These are phyloP conservation scores for Cerrena zonata DNA, from an alignment of 1,284 basidiomycete species.

Conservation along the genomic window DNA sequence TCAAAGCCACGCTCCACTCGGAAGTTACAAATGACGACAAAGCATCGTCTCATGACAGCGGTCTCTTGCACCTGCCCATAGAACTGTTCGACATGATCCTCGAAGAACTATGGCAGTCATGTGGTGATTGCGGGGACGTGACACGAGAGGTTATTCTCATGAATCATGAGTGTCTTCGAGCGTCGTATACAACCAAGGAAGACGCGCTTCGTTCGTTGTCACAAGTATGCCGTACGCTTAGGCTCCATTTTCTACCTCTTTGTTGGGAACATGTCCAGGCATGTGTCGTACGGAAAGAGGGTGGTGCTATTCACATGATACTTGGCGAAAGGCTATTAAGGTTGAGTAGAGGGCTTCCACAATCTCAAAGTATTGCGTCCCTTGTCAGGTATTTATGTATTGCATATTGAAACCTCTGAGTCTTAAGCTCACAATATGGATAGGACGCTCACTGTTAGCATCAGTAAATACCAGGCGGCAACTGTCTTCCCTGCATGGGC, in stretches of 20 bases:
- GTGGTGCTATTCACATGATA: conserved; percentile 3
- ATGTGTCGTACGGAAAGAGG: not conserved
- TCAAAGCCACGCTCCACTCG: too few species aligned
- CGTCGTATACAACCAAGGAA: conserved; percentile 15
- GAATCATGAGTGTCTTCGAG: not conserved
- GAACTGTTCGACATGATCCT: conserved; percentile 9
- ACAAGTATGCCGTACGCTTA: conserved; percentile 26
- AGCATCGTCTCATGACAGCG: too few species aligned
- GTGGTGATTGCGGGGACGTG: not conserved
- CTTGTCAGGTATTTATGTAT: conserved; percentile 11
- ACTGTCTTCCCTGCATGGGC: conserved; percentile 27
- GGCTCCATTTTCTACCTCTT: conserved; percentile 18
- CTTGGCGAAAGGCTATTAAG: conserved; percentile 5
- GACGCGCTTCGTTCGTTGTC: conserved; percentile 26
- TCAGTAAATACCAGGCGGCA: conserved; percentile 22
- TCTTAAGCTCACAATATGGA: not conserved
- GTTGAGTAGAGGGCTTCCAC: conserved; percentile 2
- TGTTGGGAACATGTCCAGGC: conserved; percentile 1
- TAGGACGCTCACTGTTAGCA: conserved; percentile 26
- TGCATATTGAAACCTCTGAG: too few species aligned
- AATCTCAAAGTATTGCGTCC: not conserved
- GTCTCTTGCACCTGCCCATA: conserved; percentile 8
- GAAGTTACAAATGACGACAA: too few species aligned
- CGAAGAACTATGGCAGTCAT: not conserved
- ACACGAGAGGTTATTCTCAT: not conserved